phyloP scores from a whole-genome alignment of 352 stramenopile genomes.

The Phytophthora foliorum region DNA sequence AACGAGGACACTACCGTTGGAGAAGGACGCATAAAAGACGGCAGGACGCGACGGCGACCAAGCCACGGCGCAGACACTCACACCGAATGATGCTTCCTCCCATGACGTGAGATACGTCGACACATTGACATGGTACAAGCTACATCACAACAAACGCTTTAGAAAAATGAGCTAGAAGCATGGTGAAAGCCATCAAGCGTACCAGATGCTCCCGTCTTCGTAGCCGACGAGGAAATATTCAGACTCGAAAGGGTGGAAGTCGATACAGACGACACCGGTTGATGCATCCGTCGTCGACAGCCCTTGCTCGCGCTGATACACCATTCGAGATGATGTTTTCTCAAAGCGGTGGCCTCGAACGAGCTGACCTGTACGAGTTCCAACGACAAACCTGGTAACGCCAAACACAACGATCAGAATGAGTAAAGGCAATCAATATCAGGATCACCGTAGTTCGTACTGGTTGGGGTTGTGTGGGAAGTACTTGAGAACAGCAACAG shows the following conservation, averaged over 20 bases:
- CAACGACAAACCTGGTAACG: constrained; percentile 55
- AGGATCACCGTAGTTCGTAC: constrained; percentile 33
- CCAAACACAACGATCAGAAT: not conserved
- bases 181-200: not conserved
- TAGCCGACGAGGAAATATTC: constrained; percentile 78
- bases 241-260: constrained; percentile 56
- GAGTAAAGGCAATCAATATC: not conserved
- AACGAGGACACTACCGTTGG: constrained; percentile 50
- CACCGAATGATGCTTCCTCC: constrained; percentile 58
- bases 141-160: constrained; percentile 21
- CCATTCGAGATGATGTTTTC: constrained; percentile 24
- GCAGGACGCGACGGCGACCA: constrained; percentile 65
- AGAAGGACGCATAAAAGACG: constrained; percentile 70
- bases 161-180: not conserved
- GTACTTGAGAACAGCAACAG: constrained; percentile 57
- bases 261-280: constrained; percentile 53
- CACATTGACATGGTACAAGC: constrained; percentile 56
- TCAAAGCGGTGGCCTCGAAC: constrained; percentile 57
- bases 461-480: constrained; percentile 68
- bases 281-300: constrained; percentile 11
- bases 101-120: constrained; percentile 54
- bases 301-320: constrained; percentile 30
- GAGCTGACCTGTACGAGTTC: constrained; percentile 51
- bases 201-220: constrained; percentile 65
- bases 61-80: constrained; percentile 48